phyloP scores from a whole-genome alignment of 768 basidiomycete genomes.

The Pleurotus citrinopileatus region DNA sequence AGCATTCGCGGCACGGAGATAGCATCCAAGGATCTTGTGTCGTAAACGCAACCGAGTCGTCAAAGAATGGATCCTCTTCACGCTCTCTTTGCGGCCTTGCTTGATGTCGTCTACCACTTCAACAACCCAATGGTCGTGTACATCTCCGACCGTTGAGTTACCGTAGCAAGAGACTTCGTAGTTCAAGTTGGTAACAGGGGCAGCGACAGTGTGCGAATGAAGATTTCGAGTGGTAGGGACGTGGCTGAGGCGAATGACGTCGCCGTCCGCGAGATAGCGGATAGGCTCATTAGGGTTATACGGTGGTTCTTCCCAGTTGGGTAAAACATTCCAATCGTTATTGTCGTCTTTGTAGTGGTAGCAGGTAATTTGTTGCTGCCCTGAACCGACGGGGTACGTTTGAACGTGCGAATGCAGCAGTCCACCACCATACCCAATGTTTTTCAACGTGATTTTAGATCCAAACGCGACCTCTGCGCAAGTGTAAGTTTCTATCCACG shows the following conservation, averaged over 20 bases:
- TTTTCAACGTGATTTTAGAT: slow-evolving; percentile 90
- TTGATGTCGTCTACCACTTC: slow-evolving; percentile 92
- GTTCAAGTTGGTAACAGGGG: slow-evolving; percentile 86
- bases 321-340: slow-evolving; percentile 86
- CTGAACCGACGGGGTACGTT: slow-evolving; percentile 86
- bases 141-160: slow-evolving; percentile 83
- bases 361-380: slow-evolving; percentile 96
- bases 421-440: slow-evolving; percentile 97
- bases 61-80: slow-evolving; percentile 78
- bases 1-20: slow-evolving; percentile 84
- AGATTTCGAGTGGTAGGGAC: slow-evolving; percentile 83
- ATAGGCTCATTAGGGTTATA: slow-evolving; percentile 69
- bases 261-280: slow-evolving; percentile 70
- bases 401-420: slow-evolving; percentile 97
- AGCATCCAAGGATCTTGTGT: slow-evolving; percentile 79
- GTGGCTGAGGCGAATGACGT: slow-evolving; percentile 81
- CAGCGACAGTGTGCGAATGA: slow-evolving; percentile 86
- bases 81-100: slow-evolving; percentile 52
- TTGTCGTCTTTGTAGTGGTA: slow-evolving; percentile 99
- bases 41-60: slow-evolving; percentile 87
- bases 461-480: slow-evolving; percentile 79
- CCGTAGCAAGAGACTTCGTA: slow-evolving; percentile 95
- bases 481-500: neutral
- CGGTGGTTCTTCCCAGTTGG: slow-evolving; percentile 72
- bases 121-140: slow-evolving; percentile 87